Evolutionary conservation across 768 basidiomycete genomes (phyloP).

Genomic region (Amanita exitialis): DNA sequence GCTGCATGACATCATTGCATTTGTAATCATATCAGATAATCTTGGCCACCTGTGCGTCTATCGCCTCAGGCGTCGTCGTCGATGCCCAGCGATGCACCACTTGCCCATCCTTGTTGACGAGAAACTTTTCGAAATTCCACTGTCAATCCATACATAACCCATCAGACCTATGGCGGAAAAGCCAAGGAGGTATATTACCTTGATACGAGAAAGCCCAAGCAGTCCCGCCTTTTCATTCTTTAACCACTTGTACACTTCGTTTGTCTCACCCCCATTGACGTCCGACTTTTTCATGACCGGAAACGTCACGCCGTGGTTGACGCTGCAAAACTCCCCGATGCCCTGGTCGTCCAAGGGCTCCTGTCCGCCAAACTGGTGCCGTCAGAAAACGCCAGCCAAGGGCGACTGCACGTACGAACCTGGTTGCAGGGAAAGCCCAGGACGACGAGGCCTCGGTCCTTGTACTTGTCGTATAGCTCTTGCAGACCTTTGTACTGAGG

Average conservation of each 20-base stretch:
- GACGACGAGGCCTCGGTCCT: constrained; percentile 63
- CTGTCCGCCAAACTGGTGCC: constrained; percentile 65
- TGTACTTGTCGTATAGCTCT: constrained; percentile 70
- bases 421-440: constrained; percentile 93
- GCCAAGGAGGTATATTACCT: constrained; percentile 34
- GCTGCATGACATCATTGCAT: background rate
- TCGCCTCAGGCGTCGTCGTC: constrained; percentile 56
- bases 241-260: constrained; percentile 79
- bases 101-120: constrained; percentile 68
- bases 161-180: background rate
- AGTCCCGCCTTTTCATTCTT: constrained; percentile 73
- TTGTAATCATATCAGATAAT: constrained; percentile 25
- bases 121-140: constrained; percentile 93
- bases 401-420: constrained; percentile 24
- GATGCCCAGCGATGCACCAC: constrained; percentile 72
- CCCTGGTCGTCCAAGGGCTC: constrained; percentile 77
- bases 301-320: constrained; percentile 86
- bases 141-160: constrained; percentile 14
- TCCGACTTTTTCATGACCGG: constrained; percentile 90
- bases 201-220: constrained; percentile 62
- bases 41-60: constrained; percentile 57
- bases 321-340: constrained; percentile 62
- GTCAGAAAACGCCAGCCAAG: background rate
- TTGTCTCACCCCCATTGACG: constrained; percentile 81
- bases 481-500: constrained; percentile 80